Evolutionary conservation across 2,329 filamentous ascomycete genomes (phyloP).

Genomic region (Alternaria dauci): DNA sequence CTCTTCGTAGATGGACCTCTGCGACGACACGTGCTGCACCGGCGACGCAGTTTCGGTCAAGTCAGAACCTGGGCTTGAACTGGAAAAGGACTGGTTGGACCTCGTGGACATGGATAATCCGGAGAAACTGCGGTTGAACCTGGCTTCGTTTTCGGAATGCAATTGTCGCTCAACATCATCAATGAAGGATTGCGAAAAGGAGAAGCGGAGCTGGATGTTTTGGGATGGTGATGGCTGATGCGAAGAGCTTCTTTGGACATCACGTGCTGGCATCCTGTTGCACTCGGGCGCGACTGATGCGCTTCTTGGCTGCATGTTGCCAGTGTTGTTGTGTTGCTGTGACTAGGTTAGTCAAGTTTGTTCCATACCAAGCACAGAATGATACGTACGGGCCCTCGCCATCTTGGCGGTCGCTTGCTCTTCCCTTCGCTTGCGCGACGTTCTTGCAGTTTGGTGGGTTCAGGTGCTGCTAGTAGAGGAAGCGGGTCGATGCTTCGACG

Average conservation of each 20-base stretch:
- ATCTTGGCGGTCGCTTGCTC: slow-evolving; percentile 14
- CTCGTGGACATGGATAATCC: slow-evolving; percentile 5
- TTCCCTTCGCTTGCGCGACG: slow-evolving; percentile 7
- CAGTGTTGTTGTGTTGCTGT: not conserved
- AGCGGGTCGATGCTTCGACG: slow-evolving; percentile 8
- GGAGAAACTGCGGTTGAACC: slow-evolving; percentile 16
- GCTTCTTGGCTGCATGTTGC: not conserved
- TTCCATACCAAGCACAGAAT: not conserved
- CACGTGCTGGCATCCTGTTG: not conserved
- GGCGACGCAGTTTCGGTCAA: not conserved
- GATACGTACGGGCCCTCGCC: slow-evolving; percentile 14
- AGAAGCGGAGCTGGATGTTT: slow-evolving; percentile 27
- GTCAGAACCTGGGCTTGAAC: not conserved
- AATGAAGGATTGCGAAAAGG: slow-evolving; percentile 14
- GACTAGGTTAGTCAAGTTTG: not conserved
- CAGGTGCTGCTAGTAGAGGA: not conserved
- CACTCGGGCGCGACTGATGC: not conserved
- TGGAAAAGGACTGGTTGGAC: not conserved
- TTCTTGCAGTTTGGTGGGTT: slow-evolving; percentile 2
- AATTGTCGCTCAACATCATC: slow-evolving; percentile 2
- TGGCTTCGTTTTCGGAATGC: not conserved
- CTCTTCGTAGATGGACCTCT: not conserved
- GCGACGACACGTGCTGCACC: not conserved
- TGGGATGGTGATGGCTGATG: slow-evolving; percentile 3
- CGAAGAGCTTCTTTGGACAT: not conserved